These are phyloP conservation scores for Diaporthe ampelina DNA, from an alignment of 2,329 filamentous ascomycete species.

Conservation along the genomic window DNA sequence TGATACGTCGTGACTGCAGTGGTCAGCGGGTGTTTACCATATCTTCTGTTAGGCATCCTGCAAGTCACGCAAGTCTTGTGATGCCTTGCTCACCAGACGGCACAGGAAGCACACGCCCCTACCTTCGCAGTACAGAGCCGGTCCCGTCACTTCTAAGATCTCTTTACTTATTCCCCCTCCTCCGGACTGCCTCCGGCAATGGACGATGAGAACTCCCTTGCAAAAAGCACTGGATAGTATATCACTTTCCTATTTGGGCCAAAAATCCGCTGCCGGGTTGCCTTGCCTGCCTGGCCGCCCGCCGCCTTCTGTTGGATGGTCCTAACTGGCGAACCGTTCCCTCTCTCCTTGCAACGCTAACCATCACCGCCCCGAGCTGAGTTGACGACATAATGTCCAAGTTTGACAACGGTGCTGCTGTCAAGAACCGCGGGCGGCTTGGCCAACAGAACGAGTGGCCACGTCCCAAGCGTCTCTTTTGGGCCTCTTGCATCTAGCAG, in stretches of 20 bases:
- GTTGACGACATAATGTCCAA: neutral
- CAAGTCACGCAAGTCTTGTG: constrained; percentile 4
- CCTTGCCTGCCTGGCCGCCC: constrained; percentile 14
- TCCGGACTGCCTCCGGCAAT: neutral
- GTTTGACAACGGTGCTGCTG: constrained; percentile 1
- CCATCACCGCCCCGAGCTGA: neutral
- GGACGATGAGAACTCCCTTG: neutral
- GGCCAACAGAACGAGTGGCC: constrained; percentile 25
- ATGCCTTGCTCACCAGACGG: constrained; percentile 13
- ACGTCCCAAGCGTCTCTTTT: neutral
- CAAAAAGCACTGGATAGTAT: neutral
- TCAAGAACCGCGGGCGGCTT: constrained; percentile 29
- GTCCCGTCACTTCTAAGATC: neutral
- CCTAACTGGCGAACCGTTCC: constrained; percentile 20
- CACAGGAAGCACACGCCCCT: constrained; percentile 13
- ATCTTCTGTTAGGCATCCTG: neutral
- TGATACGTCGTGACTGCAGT: constrained; percentile 11
- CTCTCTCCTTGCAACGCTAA: constrained; percentile 1
- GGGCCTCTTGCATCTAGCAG: constrained; percentile 13
- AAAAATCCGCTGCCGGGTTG: constrained; percentile 7
- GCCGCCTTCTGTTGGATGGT: constrained; percentile 7
- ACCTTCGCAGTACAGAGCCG: neutral
- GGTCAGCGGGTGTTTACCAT: constrained; percentile 4
- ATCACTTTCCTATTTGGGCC: constrained; percentile 14
- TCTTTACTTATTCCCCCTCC: neutral